Conservation (phyloP, 1,284 basidiomycete species). For the Pascua guehoae region DNA sequence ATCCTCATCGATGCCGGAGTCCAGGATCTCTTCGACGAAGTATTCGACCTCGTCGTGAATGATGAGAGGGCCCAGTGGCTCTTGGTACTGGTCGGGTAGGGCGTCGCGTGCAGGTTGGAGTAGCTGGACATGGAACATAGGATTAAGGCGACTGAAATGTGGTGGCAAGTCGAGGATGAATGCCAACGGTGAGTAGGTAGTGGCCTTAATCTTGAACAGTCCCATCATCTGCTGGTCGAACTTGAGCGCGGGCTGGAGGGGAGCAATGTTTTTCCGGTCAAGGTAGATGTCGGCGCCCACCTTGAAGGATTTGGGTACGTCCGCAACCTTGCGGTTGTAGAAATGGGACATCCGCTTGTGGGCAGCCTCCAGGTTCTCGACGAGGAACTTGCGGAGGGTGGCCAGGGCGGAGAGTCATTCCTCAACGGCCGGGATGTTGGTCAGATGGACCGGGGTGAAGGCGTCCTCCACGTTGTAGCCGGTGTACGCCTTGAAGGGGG, state of each 20-base stretch:
- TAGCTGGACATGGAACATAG: slow-evolving; percentile 51
- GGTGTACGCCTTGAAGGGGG: slow-evolving; percentile 51
- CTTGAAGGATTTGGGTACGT: not conserved
- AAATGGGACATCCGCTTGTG: not conserved
- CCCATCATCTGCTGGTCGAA: slow-evolving; percentile 48
- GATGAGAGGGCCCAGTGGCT: slow-evolving; percentile 31
- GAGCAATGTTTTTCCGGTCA: slow-evolving; percentile 44
- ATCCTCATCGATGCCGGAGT: slow-evolving; percentile 1
- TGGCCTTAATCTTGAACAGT: slow-evolving; percentile 37
- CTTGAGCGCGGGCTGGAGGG: slow-evolving; percentile 48
- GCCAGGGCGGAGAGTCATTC: not conserved
- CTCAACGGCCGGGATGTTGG: not conserved
- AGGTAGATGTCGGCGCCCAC: slow-evolving; percentile 49
- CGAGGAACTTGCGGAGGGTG: not conserved
- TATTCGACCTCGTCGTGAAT: slow-evolving; percentile 27
- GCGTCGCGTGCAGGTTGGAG: slow-evolving; percentile 44
- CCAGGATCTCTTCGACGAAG: slow-evolving; percentile 32
- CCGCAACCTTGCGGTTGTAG: not conserved
- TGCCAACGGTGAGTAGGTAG: slow-evolving; percentile 8
- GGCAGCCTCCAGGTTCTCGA: not conserved
- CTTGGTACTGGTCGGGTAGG: slow-evolving; percentile 27
- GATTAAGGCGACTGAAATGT: slow-evolving; percentile 38
- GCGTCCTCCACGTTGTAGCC: slow-evolving; percentile 37
- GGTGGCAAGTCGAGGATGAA: slow-evolving; percentile 43
- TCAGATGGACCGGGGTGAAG: not conserved